phyloP scores from a whole-genome alignment of 768 basidiomycete species.

The Rubroboletus pulcherrimus region DNA sequence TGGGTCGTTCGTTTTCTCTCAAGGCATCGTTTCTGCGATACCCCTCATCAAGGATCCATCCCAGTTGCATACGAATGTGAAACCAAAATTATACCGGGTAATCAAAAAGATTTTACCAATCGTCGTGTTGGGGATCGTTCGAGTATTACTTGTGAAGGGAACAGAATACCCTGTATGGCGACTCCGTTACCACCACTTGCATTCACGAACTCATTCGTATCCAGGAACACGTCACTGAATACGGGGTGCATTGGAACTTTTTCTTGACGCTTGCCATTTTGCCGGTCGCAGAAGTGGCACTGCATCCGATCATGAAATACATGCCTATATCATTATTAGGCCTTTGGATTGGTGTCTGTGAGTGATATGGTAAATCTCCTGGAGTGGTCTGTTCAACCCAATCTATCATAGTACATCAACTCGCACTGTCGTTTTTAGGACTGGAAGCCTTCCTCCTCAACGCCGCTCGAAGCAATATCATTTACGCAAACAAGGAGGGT shows the following conservation, averaged over 20 bases:
- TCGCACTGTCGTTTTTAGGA: slow-evolving; percentile 49
- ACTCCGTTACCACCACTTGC: background rate
- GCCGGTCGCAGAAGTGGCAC: slow-evolving; percentile 63
- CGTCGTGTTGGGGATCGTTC: slow-evolving; percentile 65
- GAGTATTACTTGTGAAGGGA: slow-evolving; percentile 86
- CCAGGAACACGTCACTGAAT: slow-evolving; percentile 94
- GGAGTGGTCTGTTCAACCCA: background rate
- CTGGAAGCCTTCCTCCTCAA: slow-evolving; percentile 64
- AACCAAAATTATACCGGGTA: slow-evolving; percentile 48
- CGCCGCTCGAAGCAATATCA: slow-evolving; percentile 55
- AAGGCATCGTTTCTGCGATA: slow-evolving; percentile 87
- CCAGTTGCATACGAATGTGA: slow-evolving; percentile 46
- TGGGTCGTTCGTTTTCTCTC: slow-evolving; percentile 95
- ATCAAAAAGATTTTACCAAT: slow-evolving; percentile 64
- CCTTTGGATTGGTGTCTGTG: slow-evolving; percentile 56
- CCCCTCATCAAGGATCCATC: slow-evolving; percentile 65
- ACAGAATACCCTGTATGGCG: slow-evolving; percentile 85
- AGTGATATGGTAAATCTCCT: slow-evolving; percentile 14
- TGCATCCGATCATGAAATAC: slow-evolving; percentile 61
- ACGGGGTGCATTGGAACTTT: slow-evolving; percentile 98
- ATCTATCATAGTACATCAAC: slow-evolving; percentile 62
- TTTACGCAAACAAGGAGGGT: slow-evolving; percentile 91
- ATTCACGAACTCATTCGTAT: background rate
- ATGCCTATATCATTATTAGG: slow-evolving; percentile 63
- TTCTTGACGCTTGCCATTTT: slow-evolving; percentile 88